A percentile compares a stretch with the other conserved stretches of the same genome.
Evolutionary conservation across 106 monocot species (phyloP).

Genomic region (Dendrobium catenatum): DNA sequence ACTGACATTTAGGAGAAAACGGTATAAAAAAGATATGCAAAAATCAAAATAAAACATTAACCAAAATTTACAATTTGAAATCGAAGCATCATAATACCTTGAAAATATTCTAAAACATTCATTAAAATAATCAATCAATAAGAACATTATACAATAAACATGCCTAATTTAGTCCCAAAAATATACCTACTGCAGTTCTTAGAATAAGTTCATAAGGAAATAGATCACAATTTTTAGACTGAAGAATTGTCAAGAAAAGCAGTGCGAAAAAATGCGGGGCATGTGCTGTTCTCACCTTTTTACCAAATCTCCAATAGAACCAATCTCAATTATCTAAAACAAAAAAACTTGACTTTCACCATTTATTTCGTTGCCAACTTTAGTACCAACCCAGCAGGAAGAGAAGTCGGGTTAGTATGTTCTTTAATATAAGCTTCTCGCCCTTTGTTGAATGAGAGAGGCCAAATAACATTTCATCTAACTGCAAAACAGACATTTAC

Average conservation of each 20-base stretch:
- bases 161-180: background rate
- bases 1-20: background rate
- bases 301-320: slow-evolving; percentile 79
- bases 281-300: slow-evolving; percentile 52
- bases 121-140: background rate
- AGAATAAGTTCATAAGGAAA: background rate
- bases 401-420: slow-evolving; percentile 61
- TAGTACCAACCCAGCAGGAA: slow-evolving; percentile 68
- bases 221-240: background rate
- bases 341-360: slow-evolving; percentile 83
- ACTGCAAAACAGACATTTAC: slow-evolving; percentile 34
- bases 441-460: slow-evolving; percentile 89
- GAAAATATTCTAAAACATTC: background rate
- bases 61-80: background rate
- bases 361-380: slow-evolving; percentile 84
- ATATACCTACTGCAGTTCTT: background rate
- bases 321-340: slow-evolving; percentile 90
- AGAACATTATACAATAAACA: background rate
- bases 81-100: background rate
- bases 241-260: background rate
- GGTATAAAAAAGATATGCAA: background rate
- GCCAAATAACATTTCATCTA: slow-evolving; percentile 96
- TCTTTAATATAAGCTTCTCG: slow-evolving; percentile 49
- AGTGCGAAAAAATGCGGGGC: background rate
- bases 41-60: background rate